Evolutionary conservation across 306 rosid species (phyloP), one percentile per base, ranked within the genome.

Genomic region (Trifolium repens): DNA sequence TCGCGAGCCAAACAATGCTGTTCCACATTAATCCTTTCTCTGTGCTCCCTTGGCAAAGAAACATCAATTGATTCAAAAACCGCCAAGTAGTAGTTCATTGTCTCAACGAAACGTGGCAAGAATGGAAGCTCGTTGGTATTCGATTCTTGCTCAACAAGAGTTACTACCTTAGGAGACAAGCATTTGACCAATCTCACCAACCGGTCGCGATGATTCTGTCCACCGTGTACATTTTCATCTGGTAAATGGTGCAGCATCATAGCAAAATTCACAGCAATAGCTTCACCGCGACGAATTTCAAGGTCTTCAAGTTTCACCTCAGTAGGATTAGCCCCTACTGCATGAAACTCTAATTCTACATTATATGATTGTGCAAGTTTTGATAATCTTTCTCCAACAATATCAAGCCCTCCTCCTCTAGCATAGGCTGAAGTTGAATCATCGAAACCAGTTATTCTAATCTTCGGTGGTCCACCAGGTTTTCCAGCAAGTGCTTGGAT

Each of bases 1-100:
- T 91, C 97, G 22, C 91, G 76, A 9, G 98, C 98, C 84, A 94
- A 81, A 75, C 98, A 94, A 70, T 91, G 96, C 59, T 94, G 98
- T 72, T 94, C 98, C 11, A 90, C 88, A 34, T 81, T 88, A 69
- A 94, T 94, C 73, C 96, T 88, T 78, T 94, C 91, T 77, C 26
- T 83, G 66, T 90, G 67, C 12, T 90, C 96, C 83, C 97, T 82
- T 0, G 93, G 91, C 57, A 91, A 69, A 58, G 87, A 79, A 59
- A 75, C 88, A 55, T 94, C 97, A 30, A 94, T 85, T 7, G 97
- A 88, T 34, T 94, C 94, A 11, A 94, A 94, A 54, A 90, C 65
- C 7, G 96, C 87, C 57, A 76, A 57, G 79, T 85, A 90, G 75
- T 87, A 85, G 73, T 84, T 77, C 74, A 91, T 27, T 9, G 97